phyloP scores from a whole-genome alignment of 1,284 basidiomycete species.

The Cutaneotrichosporon mucoides region DNA sequence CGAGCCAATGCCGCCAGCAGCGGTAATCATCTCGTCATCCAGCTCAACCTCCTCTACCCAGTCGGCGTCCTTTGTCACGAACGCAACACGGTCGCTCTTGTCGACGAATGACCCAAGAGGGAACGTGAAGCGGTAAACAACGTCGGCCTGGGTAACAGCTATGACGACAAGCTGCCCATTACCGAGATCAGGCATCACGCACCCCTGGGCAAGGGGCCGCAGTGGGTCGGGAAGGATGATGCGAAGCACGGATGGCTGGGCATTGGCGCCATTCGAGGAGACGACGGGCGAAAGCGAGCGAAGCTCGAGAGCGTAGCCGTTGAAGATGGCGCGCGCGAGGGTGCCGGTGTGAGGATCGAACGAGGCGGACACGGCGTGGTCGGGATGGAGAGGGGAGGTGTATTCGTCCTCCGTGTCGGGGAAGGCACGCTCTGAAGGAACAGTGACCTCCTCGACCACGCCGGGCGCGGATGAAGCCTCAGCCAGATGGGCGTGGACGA shows the following conservation, averaged over 20 bases:
- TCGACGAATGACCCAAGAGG: constrained; percentile 46
- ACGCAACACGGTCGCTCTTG: constrained; percentile 26
- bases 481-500: constrained; percentile 42
- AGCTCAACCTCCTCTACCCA: constrained; percentile 44
- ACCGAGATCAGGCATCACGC: constrained; percentile 57
- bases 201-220: constrained; percentile 52
- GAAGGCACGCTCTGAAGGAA: constrained; percentile 52
- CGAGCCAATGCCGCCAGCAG: constrained; percentile 42
- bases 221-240: constrained; percentile 71
- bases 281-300: constrained; percentile 57
- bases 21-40: constrained; percentile 27
- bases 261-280: constrained; percentile 29
- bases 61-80: constrained; percentile 25
- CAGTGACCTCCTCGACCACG: constrained; percentile 27
- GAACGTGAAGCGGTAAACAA: constrained; percentile 69
- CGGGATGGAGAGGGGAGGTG: constrained; percentile 59
- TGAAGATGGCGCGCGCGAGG: constrained; percentile 69
- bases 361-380: constrained; percentile 68
- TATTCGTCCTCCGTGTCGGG: constrained; percentile 44
- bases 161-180: constrained; percentile 65
- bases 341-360: constrained; percentile 62
- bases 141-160: constrained; percentile 63
- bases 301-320: constrained; percentile 70
- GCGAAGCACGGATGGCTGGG: constrained; percentile 58
- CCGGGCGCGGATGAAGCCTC: constrained; percentile 4